phyloP scores from a whole-genome alignment of 23 red algal species.

The Porphyridium purpureum region DNA sequence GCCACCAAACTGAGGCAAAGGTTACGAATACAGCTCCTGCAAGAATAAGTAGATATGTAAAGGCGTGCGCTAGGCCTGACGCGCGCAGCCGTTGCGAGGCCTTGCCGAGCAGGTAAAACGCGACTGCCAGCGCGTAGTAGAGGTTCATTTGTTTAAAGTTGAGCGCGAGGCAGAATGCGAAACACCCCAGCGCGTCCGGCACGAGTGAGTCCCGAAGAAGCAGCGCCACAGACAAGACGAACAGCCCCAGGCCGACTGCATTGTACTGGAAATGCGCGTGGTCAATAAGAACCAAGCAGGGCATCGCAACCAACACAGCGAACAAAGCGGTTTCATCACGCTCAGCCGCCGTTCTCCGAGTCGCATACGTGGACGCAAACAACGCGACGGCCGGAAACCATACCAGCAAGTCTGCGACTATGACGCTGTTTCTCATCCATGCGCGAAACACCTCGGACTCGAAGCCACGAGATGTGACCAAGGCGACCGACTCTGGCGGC shows the following conservation, averaged over 20 bases:
- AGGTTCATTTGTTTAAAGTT: constrained; percentile 88
- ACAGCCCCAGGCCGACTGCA: constrained; percentile 34
- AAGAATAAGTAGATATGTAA: constrained; percentile 6
- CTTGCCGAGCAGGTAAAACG: neutral
- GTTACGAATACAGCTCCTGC: constrained; percentile 5
- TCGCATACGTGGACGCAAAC: neutral
- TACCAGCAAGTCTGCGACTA: constrained; percentile 41
- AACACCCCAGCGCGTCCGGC: constrained; percentile 7
- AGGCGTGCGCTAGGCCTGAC: constrained; percentile 1
- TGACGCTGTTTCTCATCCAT: constrained; percentile 44
- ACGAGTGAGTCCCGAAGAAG: constrained; percentile 5
- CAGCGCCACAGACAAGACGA: constrained; percentile 32
- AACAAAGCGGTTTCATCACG: neutral
- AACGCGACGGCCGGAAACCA: constrained; percentile 40
- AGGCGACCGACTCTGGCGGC: constrained; percentile 21
- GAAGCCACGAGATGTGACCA: constrained; percentile 39
- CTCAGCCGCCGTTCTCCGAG: neutral
- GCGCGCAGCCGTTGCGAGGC: neutral
- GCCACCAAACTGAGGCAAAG: constrained; percentile 20
- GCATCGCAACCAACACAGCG: constrained; percentile 19
- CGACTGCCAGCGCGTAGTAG: constrained; percentile 35
- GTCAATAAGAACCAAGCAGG: constrained; percentile 61
- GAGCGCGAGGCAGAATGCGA: constrained; percentile 18
- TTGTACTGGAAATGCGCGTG: constrained; percentile 99
- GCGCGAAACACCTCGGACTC: constrained; percentile 35